Evolutionary conservation across 129 eudicot species (phyloP), one percentile per base, ranked within the genome.

Genomic region (Lonicera japonica): DNA sequence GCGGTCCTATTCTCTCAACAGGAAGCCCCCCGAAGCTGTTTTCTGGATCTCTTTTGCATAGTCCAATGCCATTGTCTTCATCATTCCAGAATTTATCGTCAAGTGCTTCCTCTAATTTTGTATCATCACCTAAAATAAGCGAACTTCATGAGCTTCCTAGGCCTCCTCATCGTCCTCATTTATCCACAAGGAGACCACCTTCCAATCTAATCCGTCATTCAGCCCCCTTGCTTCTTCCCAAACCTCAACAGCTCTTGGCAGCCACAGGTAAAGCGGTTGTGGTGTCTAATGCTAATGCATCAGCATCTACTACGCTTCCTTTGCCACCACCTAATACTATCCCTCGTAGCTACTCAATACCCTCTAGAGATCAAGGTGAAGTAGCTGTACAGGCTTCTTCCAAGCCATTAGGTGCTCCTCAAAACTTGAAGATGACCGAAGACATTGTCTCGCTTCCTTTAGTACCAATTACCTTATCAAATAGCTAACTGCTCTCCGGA

Each of bases 131-230:
- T 45, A 77, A 52, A 66, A 86, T 86, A 50, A 90, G 84, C 15
- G 95, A 90, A 68, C 97, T 90, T 63, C 97, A 90, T 59, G 95
- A 86, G 73, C 97, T 90, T 68, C 97, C 97, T 8, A 85, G 89
- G 46, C 97, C 97, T 0, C 95, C 97, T 39, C 41, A 2, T 29
- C 36, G 4, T 29, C 36, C 80, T n/a, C 77, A 68, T 69, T 18
- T 71, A 46, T 53, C 60, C 19, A 29, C 55, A 23, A 74, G 62
- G 46, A 77, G 75, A 51, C 36, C 36, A 1, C 70, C 82, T 48
- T n/a, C 74, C 48, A 70, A 72, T 60, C 62, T 38, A 17, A 22
- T 67, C 57, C 74, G 84, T 41, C 82, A 78, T 66, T 86, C 89
- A 0, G 95, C 79, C 9, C 95, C 95, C 0, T 71, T 89, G 70